Base-by-base conservation (phyloP, 768 basidiomycete species). In the Tylopilus vinaceipallidus region DNA sequence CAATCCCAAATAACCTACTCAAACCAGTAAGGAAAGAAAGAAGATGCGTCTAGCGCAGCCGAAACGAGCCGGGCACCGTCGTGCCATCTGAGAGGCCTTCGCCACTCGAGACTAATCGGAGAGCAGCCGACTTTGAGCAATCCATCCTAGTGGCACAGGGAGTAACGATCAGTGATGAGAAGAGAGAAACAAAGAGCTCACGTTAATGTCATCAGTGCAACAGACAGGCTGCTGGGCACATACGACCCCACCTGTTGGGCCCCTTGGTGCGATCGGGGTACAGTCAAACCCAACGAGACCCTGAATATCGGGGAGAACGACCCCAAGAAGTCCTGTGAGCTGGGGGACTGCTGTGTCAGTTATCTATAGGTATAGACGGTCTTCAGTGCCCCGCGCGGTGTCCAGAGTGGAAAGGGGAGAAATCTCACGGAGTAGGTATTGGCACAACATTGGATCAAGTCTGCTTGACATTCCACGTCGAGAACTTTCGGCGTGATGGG, bases 191-290 rank as follows among this genome's bases (percentile, higher is more conserved):
- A 1, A 7, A 0, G 3, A 7, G 26, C 58, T 54, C 13, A 62
- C 61, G 8, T 38, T 54, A 3, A 12, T 20, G 6, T 62, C 50
- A 2, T 36, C 42, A 4, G 29, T 46, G 44, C 61, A 62, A 20
- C 61, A 62, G 26, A 63, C 55, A 0, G 61, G 17, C 30, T 64
- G 42, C 19, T 49, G 30, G 11, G 35, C 29, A 30, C 61, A 62
- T 1, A 16, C 1, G 1, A 47, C 30, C 10, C 47, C 55, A 1
- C 17, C 45, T 7, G n/a, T n/a, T n/a, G n/a, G n/a, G n/a, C n/a
- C 49, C 30, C 3, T n/a, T n/a, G n/a, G n/a, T n/a, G 34, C 44
- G 38, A 49, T 13, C 0, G 54, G 43, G n/a, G 14, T 12, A 33
- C 61, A 63, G 11, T 8, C 6, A 0, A 45, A 7, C 12, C 55